These are phyloP conservation scores for Urochloa ruziziensis DNA, from an alignment of 176 grass and related monocot species.

Conservation along the genomic window DNA sequence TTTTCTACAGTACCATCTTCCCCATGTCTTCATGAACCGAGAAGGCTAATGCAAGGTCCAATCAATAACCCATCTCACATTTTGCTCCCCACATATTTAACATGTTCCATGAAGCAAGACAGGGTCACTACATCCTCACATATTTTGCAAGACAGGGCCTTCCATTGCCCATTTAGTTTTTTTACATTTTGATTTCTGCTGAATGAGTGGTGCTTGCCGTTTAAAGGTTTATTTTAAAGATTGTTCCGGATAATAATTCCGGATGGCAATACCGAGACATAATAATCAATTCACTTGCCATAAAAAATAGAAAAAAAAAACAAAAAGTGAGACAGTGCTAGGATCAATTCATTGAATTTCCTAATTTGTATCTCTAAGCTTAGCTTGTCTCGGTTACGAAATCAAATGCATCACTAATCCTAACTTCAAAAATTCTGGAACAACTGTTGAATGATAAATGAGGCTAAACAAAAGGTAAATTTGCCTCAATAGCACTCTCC, in stretches of 20 bases:
- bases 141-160: background rate
- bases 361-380: background rate
- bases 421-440: background rate
- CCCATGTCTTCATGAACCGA: background rate
- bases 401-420: background rate
- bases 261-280: background rate
- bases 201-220: background rate
- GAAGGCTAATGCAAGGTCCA: background rate
- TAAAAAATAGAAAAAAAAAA: background rate
- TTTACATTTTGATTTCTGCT: background rate
- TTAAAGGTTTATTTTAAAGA: background rate
- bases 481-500: background rate
- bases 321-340: background rate
- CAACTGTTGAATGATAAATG: background rate
- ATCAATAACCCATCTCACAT: background rate
- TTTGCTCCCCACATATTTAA: background rate
- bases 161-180: background rate
- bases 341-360: background rate
- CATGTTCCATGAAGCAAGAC: background rate
- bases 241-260: background rate
- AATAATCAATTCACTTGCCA: background rate
- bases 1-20: background rate
- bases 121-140: background rate
- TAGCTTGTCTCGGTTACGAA: background rate
- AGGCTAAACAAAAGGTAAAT: background rate